These are phyloP conservation scores for Rhodamnia argentea DNA, from an alignment of 345 rosid species.

Conservation along the genomic window DNA sequence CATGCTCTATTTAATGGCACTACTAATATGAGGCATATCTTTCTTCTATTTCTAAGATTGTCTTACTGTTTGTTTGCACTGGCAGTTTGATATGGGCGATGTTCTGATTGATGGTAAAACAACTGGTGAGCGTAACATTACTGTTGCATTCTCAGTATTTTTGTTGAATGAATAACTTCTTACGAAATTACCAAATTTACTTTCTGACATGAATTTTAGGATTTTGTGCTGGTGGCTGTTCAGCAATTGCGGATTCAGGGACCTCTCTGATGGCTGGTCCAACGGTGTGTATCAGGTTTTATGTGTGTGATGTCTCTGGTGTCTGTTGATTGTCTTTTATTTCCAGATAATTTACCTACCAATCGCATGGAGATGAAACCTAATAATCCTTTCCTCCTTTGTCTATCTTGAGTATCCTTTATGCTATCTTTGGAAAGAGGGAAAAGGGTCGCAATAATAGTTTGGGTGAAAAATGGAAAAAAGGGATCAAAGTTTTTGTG, in stretches of 20 bases:
- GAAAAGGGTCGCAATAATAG: neutral
- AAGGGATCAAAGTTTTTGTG: neutral
- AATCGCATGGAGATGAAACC: neutral
- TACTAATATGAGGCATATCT: neutral
- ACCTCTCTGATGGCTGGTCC: conserved; percentile 76
- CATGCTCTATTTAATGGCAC: neutral
- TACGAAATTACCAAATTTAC: neutral
- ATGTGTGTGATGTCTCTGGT: neutral
- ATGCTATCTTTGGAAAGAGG: neutral
- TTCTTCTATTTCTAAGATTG: neutral
- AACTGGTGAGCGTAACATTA: conserved; percentile 31
- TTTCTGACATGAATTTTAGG: conserved; percentile 15
- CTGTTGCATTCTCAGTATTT: neutral
- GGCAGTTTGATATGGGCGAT: conserved; percentile 65
- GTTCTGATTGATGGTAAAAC: conserved; percentile 44
- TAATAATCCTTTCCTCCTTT: neutral
- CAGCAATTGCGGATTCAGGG: conserved; percentile 78
- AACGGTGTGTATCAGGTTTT: conserved; percentile 26
- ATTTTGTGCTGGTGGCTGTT: conserved; percentile 40
- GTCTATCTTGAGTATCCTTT: neutral
- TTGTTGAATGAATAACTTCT: neutral
- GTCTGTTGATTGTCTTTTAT: neutral
- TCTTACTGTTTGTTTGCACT: neutral
- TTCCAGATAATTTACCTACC: neutral
- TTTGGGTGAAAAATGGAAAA: neutral